Conservation (phyloP, 108 stramenopile genomes). For the Nitzschia sp. region DNA sequence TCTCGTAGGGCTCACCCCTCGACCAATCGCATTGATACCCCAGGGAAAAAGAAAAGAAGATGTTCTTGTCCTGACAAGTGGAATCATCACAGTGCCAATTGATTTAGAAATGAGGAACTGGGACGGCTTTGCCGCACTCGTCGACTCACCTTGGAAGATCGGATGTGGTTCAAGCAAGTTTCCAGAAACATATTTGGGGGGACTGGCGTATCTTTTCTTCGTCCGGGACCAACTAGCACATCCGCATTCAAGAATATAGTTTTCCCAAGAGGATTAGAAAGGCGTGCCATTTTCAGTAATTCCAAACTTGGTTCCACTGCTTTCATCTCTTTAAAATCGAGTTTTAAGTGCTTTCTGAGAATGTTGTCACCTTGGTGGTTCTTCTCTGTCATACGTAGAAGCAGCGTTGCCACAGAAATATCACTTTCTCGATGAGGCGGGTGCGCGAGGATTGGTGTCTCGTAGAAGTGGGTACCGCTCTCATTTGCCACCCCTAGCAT, state of each 20-base stretch:
- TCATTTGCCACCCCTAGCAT: slow-evolving; percentile 24
- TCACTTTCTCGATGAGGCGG: slow-evolving; percentile 36
- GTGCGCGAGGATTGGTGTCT: slow-evolving; percentile 38
- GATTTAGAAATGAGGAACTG: background rate
- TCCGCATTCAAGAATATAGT: slow-evolving; percentile 53
- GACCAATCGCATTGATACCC: slow-evolving; percentile 39
- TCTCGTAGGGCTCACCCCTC: slow-evolving; percentile 16
- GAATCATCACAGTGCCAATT: background rate
- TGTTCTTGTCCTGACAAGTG: background rate
- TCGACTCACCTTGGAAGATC: background rate
- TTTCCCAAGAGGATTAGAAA: slow-evolving; percentile 2
- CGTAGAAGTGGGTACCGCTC: background rate
- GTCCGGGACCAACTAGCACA: slow-evolving; percentile 45
- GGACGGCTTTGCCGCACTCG: no score
- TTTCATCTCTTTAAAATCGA: slow-evolving; percentile 59
- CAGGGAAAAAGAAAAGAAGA: slow-evolving; percentile 34
- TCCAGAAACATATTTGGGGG: slow-evolving; percentile 36
- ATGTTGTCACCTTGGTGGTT: background rate
- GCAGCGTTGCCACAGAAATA: slow-evolving; percentile 30
- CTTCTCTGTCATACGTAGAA: slow-evolving; percentile 2
- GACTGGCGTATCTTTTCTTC: background rate
- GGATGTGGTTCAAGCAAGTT: slow-evolving; percentile 26
- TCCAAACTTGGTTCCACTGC: slow-evolving; percentile 37
- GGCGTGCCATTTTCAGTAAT: background rate
- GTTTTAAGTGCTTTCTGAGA: slow-evolving; percentile 42